Conservation (phyloP, 139 green algal species). For the Tetraselmis striata region DNA sequence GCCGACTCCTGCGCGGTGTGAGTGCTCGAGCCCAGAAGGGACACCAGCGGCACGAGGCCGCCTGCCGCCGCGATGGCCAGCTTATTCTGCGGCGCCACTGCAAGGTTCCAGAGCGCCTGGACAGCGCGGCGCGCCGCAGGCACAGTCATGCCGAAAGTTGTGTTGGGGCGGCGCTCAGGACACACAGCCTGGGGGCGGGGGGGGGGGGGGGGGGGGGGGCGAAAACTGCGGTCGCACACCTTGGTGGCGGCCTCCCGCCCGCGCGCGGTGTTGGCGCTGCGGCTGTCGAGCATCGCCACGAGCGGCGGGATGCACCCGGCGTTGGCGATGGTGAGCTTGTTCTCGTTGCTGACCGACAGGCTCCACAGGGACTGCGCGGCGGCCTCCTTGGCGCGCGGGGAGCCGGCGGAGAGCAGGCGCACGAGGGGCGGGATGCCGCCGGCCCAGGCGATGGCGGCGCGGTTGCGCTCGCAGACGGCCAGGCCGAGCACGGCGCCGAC, state of each 20-base stretch:
- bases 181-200: not conserved
- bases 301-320: conserved; percentile 15
- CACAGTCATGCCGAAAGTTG: too few species aligned
- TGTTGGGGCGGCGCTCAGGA: too few species aligned
- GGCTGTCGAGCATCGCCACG: conserved; percentile 4
- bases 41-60: conserved; percentile 14
- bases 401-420: not conserved
- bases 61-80: conserved; percentile 15
- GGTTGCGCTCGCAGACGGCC: not conserved
- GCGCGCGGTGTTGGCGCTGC: not conserved
- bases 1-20: not conserved
- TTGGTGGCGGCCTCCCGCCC: conserved; percentile 13
- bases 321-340: conserved; percentile 9
- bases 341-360: conserved; percentile 13
- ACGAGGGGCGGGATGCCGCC: conserved; percentile 19
- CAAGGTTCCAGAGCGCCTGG: conserved; percentile 20
- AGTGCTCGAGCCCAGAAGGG: conserved; percentile 9
- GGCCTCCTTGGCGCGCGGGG: not conserved
- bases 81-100: conserved; percentile 19
- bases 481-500: not conserved
- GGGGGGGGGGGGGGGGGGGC: too few species aligned
- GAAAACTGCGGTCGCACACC: too few species aligned
- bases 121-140: not conserved
- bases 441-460: conserved; percentile 11
- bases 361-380: not conserved